Evolutionary conservation across 768 basidiomycete species (phyloP).

Genomic region (Pulveroboletus ravenelii): DNA sequence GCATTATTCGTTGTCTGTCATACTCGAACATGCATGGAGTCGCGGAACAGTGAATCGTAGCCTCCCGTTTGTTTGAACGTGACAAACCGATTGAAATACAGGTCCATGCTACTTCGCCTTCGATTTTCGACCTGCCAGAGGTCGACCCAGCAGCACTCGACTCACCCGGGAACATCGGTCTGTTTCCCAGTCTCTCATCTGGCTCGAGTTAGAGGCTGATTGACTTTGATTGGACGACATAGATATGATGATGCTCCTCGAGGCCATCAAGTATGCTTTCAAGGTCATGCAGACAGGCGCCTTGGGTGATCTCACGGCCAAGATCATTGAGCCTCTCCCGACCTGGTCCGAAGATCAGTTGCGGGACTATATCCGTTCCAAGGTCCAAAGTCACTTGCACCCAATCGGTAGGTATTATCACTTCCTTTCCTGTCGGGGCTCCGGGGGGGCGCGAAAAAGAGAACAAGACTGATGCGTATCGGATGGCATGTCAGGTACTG

Average conservation of each 20-base stretch:
- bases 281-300: slow-evolving; percentile 13
- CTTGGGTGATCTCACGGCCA: slow-evolving; percentile 8
- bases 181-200: not conserved
- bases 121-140: slow-evolving; percentile 13
- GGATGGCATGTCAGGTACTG: slow-evolving; percentile 5
- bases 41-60: slow-evolving; percentile 7
- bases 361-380: slow-evolving; percentile 9
- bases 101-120: slow-evolving; percentile 15
- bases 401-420: slow-evolving; percentile 5
- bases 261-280: slow-evolving; percentile 10
- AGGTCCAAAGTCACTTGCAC: slow-evolving; percentile 5
- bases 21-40: slow-evolving; percentile 16
- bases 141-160: slow-evolving; percentile 13
- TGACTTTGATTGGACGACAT: not conserved
- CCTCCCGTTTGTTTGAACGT: not conserved
- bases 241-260: slow-evolving; percentile 17
- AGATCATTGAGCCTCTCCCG: slow-evolving; percentile 13
- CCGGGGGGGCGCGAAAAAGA: not conserved
- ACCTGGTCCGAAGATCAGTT: slow-evolving; percentile 14
- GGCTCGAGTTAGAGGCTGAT: not conserved
- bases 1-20: slow-evolving; percentile 8
- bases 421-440: no score
- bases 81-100: not conserved
- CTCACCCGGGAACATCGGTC: slow-evolving; percentile 9
- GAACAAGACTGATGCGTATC: not conserved